A percentile compares a stretch with the other conserved stretches of the same genome.
phyloP scores from a whole-genome alignment of 108 stramenopile species.

The Cyclotella sp. region DNA sequence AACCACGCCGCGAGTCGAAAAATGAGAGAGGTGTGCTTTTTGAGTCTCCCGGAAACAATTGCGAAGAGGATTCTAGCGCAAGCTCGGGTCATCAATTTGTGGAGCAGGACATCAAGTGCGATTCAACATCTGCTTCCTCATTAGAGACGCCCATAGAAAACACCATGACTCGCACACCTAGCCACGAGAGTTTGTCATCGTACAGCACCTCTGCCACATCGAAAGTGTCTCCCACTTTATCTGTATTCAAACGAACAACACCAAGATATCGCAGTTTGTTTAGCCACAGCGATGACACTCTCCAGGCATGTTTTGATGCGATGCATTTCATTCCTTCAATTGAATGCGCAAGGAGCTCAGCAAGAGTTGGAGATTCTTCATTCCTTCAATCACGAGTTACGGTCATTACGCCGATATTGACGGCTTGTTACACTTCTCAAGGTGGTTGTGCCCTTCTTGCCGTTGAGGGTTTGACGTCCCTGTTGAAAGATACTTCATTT shows the following conservation, averaged over 20 bases:
- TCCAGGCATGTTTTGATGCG: slow-evolving; percentile 66
- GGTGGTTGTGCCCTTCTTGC: slow-evolving; percentile 84
- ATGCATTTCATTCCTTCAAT: slow-evolving; percentile 79
- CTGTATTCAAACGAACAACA: slow-evolving; percentile 3
- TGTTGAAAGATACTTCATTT: slow-evolving; percentile 75
- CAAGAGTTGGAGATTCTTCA: slow-evolving; percentile 16
- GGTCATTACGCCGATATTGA: slow-evolving; percentile 77
- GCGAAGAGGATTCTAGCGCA: background rate
- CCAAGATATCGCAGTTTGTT: slow-evolving; percentile 21
- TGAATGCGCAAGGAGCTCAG: slow-evolving; percentile 42
- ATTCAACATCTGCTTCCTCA: slow-evolving; percentile 8
- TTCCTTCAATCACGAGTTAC: slow-evolving; percentile 64
- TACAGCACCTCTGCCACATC: slow-evolving; percentile 13
- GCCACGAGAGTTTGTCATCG: slow-evolving; percentile 33
- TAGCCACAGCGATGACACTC: slow-evolving; percentile 39
- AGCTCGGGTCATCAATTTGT: background rate
- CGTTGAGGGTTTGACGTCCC: slow-evolving; percentile 73
- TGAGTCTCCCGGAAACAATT: background rate
- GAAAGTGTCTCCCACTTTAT: slow-evolving; percentile 14
- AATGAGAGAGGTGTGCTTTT: background rate
- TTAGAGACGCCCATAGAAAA: slow-evolving; percentile 19
- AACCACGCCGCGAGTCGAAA: background rate
- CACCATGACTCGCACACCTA: slow-evolving; percentile 10
- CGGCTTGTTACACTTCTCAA: slow-evolving; percentile 89
- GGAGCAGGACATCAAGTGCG: slow-evolving; percentile 1